Conservation (phyloP, 768 basidiomycete species). For the Tylopilus sp. region DNA sequence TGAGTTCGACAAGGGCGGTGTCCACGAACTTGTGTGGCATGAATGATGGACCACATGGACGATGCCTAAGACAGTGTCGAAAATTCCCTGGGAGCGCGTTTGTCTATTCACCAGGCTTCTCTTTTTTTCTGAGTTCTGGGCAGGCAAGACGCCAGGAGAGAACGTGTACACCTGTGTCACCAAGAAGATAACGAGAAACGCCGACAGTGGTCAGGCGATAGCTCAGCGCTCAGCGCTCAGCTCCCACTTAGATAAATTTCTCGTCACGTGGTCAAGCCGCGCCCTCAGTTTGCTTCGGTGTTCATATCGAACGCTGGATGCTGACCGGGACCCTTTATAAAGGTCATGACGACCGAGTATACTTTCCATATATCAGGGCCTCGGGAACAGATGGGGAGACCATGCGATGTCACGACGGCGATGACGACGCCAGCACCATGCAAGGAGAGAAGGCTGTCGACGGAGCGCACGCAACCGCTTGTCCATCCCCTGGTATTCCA, state of each 20-base stretch:
- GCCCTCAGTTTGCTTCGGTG: slow-evolving; percentile 24
- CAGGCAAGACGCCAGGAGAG: slow-evolving; percentile 85
- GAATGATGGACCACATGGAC: slow-evolving; percentile 66
- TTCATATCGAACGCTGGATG: neutral
- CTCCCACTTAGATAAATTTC: slow-evolving; percentile 75
- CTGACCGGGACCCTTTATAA: no score
- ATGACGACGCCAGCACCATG: no score
- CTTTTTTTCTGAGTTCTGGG: slow-evolving; percentile 1
- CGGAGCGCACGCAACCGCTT: no score
- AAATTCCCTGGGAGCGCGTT: slow-evolving; percentile 67
- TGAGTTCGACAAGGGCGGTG: slow-evolving; percentile 92
- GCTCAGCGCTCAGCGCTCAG: no score
- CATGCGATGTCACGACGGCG: no score
- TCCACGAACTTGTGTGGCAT: slow-evolving; percentile 88
- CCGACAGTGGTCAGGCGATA: slow-evolving; percentile 43
- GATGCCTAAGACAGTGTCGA: slow-evolving; percentile 81
- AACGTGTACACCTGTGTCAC: slow-evolving; percentile 96
- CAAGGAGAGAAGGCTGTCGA: no score
- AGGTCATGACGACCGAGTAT: no score
- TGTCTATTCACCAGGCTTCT: neutral
- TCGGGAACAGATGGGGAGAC: no score
- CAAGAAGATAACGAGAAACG: slow-evolving; percentile 62
- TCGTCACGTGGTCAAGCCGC: slow-evolving; percentile 92
- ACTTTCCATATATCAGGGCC: no score
- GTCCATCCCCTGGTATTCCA: no score